Conservation (phyloP, 1,284 basidiomycete genomes). For the Boletus mariae region DNA sequence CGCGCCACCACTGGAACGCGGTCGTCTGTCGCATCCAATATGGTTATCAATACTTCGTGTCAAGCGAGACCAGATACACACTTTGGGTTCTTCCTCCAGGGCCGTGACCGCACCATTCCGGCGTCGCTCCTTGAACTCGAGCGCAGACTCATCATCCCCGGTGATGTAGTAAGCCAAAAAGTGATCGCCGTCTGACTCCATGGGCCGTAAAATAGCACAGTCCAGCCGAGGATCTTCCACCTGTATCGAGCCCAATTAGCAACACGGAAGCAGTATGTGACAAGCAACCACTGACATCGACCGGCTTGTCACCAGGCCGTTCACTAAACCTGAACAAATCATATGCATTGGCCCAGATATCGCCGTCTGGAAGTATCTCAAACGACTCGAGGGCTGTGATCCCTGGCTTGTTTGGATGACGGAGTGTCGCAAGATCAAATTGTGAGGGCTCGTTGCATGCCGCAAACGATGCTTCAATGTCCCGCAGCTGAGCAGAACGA, state of each 20-base stretch:
- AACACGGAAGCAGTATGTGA: background rate
- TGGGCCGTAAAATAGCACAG: constrained; percentile 82
- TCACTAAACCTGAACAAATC: constrained; percentile 88
- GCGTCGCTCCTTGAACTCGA: constrained; percentile 54
- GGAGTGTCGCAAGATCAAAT: constrained; percentile 56
- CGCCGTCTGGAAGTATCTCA: constrained; percentile 82
- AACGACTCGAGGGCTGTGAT: constrained; percentile 80
- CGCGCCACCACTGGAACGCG: constrained; percentile 69
- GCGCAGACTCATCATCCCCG: constrained; percentile 67
- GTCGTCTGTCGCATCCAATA: constrained; percentile 47
- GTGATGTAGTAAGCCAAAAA: constrained; percentile 89
- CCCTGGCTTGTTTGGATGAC: constrained; percentile 77
- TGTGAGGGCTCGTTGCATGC: constrained; percentile 51
- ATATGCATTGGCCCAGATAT: constrained; percentile 88
- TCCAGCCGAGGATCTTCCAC: constrained; percentile 74
- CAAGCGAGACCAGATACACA: constrained; percentile 2
- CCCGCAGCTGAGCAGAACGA: constrained; percentile 71
- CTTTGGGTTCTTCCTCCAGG: constrained; percentile 49
- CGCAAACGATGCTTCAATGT: constrained; percentile 81
- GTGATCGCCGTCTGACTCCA: constrained; percentile 82
- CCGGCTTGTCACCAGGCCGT: constrained; percentile 71
- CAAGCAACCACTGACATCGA: constrained; percentile 47
- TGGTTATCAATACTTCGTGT: background rate
- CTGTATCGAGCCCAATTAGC: constrained; percentile 34
- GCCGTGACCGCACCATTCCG: constrained; percentile 40